phyloP scores from a whole-genome alignment of 805 yeast genomes.

The Crinitomyces ghanaensis region DNA sequence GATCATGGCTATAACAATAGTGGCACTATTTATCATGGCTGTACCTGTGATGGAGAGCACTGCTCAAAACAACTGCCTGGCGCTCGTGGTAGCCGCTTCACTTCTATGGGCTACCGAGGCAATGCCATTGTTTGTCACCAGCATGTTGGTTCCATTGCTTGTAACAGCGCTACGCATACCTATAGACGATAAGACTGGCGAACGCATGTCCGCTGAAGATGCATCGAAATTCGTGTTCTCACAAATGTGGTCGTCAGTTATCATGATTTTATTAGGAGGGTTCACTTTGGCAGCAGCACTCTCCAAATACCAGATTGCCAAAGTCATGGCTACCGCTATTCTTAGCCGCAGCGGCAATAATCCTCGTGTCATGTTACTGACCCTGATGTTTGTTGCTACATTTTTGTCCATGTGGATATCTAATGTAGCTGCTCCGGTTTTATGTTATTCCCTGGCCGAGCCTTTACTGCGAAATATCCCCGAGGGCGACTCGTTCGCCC shows the following conservation, averaged over 20 bases:
- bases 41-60: slow-evolving; percentile 39
- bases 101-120: slow-evolving; percentile 94
- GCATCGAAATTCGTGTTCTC: slow-evolving; percentile 73
- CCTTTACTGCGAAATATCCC: slow-evolving; percentile 81
- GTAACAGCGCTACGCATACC: slow-evolving; percentile 61
- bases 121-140: slow-evolving; percentile 82
- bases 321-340: slow-evolving; percentile 69
- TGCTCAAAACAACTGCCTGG: slow-evolving; percentile 69
- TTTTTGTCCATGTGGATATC: slow-evolving; percentile 92
- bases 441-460: slow-evolving; percentile 82
- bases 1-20: slow-evolving; percentile 33
- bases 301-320: slow-evolving; percentile 84
- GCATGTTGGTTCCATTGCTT: slow-evolving; percentile 70
- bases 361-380: slow-evolving; percentile 63
- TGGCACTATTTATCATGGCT: slow-evolving; percentile 39
- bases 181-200: slow-evolving; percentile 44
- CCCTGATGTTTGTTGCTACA: slow-evolving; percentile 78
- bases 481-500: slow-evolving; percentile 62
- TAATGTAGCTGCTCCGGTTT: slow-evolving; percentile 94
- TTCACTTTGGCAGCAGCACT: slow-evolving; percentile 91
- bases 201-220: slow-evolving; percentile 48
- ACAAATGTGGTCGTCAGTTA: slow-evolving; percentile 92
- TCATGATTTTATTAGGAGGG: slow-evolving; percentile 83
- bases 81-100: slow-evolving; percentile 70
- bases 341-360: slow-evolving; percentile 76